Base-by-base conservation (phyloP, 2,329 filamentous ascomycete species). In the Botrytis porri region DNA sequence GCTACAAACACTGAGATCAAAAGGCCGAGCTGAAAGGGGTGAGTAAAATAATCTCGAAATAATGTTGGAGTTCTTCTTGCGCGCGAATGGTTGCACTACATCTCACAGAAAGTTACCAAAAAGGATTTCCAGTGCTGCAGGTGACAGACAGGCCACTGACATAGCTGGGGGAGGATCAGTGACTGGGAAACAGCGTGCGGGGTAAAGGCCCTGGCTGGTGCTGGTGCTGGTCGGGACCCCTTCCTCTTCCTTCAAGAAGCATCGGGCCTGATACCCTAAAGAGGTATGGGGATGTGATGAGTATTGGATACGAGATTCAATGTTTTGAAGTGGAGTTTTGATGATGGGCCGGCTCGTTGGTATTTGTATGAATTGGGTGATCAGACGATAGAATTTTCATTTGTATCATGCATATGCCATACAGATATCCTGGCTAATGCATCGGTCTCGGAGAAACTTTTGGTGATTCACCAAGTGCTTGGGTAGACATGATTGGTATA, bases 51-150 rank as follows among this genome's bases (percentile, higher is more conserved):
- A 67, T 43, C n/a, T 57, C 48, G 10, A 67, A 41, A 57, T 41
- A 29, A 67, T 54, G 32, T 66, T 57, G 64, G 29, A 12, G 16
- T 4, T 41, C 35, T 54, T 57, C 48, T 67, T 67, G 65, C 65
- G 65, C 65, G 65, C 65, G 65, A 67, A 67, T 67, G 48, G 65
- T 41, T 67, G 54, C 65, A 57, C 48, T 51, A 57, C 35, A 67
- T 67, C 35, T 57, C 35, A 67, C 48, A 41, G 48, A 54, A 39
- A 8, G 41, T 39, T 39, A 54, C 64, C 64, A n/a, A 66, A 67
- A 57, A 67, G 29, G 51, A 51, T 57, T 67, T 67, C 35, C 48
- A 41, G 39, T 20, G 14, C 65, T 67, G 65, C 65, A 67, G 48
- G 37, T 67, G 35, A 67, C 35, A 41, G 65, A 39, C 45, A 41